phyloP scores from a whole-genome alignment of 1,139 yeast species.

The Kluyveromyces marxianus region DNA sequence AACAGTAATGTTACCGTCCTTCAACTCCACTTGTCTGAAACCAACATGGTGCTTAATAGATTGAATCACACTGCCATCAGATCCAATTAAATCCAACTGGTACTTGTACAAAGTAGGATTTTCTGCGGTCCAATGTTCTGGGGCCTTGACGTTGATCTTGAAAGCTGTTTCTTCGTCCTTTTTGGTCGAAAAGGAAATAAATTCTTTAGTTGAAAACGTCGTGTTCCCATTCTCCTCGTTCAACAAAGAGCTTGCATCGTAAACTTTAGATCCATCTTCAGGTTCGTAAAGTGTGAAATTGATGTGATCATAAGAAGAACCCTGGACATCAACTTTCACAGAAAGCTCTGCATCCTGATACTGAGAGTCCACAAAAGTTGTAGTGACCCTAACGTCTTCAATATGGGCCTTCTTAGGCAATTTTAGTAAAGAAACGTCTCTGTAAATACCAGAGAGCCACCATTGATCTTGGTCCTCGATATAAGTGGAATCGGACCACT shows the following conservation, averaged over 20 bases:
- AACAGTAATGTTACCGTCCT: slow-evolving; percentile 2
- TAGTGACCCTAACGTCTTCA: neutral
- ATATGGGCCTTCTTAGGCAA: slow-evolving; percentile 2
- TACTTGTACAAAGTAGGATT: slow-evolving; percentile 1
- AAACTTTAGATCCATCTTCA: neutral
- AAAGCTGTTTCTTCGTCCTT: neutral
- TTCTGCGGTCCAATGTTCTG: slow-evolving; percentile 5
- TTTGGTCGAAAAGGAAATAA: neutral
- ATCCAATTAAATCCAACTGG: neutral
- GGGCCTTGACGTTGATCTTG: neutral
- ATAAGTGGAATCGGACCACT: slow-evolving; percentile 4
- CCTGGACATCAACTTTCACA: neutral
- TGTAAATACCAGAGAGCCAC: slow-evolving; percentile 5
- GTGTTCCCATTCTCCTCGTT: neutral
- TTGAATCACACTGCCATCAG: neutral
- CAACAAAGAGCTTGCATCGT: neutral
- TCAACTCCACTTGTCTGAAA: slow-evolving; percentile 3
- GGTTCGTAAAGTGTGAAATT: neutral
- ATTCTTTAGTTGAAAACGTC: neutral
- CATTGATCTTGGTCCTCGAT: slow-evolving; percentile 5
- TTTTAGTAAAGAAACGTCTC: slow-evolving; percentile 1
- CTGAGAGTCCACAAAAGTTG: neutral
- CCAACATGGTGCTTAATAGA: slow-evolving; percentile 3
- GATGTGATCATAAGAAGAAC: neutral
- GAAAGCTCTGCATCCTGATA: neutral